Conservation (phyloP, 169 alveolate genomes). For the Eimeria sp. region DNA sequence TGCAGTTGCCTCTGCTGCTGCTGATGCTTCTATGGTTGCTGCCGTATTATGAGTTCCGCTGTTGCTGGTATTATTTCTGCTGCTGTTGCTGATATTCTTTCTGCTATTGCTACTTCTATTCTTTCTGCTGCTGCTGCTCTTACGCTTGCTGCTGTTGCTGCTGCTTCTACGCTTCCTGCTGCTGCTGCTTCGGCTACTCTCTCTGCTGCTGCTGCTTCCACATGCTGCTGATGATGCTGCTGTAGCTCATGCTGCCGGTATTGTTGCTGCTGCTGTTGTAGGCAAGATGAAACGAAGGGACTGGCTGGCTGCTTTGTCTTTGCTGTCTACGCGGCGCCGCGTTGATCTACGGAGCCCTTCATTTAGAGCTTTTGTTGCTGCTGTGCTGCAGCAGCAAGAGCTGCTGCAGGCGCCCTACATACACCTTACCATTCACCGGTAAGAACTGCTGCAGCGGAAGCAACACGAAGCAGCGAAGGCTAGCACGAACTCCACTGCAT, state of each 20-base stretch:
- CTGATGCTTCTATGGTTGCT: no score
- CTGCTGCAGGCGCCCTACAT: slow-evolving; percentile 48
- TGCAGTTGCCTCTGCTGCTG: background rate
- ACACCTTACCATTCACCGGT: slow-evolving; percentile 73
- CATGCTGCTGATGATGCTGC: background rate
- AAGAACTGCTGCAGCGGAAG: slow-evolving; percentile 1
- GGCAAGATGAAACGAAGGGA: slow-evolving; percentile 64
- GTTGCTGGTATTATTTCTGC: background rate
- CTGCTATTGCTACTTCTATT: background rate
- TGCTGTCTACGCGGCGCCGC: slow-evolving; percentile 71
- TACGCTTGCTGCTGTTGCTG: background rate
- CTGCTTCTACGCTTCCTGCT: background rate
- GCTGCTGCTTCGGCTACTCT: no score
- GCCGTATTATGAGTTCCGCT: background rate
- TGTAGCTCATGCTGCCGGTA: background rate
- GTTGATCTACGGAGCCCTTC: slow-evolving; percentile 54
- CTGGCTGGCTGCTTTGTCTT: slow-evolving; percentile 67
- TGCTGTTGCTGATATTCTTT: slow-evolving; percentile 5
- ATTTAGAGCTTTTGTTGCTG: slow-evolving; percentile 27
- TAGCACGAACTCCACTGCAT: background rate
- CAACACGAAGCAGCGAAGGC: background rate
- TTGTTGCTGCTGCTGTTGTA: slow-evolving; percentile 17
- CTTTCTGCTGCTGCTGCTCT: background rate
- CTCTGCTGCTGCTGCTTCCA: background rate
- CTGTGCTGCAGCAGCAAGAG: slow-evolving; percentile 34